These are phyloP conservation scores for Karstenula rhodostoma DNA, from an alignment of 2,329 filamentous ascomycete species.

Conservation along the genomic window DNA sequence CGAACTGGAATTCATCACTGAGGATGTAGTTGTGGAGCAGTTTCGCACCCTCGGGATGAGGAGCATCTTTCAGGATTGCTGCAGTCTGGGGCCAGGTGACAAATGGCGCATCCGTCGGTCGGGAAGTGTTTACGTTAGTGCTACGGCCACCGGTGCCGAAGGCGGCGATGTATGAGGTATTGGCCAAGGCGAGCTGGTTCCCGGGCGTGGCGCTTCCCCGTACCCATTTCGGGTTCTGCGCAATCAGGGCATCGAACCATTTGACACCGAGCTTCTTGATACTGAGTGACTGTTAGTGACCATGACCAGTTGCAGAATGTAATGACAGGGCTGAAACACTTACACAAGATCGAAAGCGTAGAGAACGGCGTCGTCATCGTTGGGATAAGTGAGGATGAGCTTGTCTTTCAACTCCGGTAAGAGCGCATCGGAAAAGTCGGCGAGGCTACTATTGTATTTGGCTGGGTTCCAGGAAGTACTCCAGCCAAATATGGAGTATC, in stretches of 20 bases:
- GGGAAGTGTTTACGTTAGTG: conserved; percentile 19
- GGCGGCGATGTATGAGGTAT: conserved; percentile 27
- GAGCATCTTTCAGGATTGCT: conserved; percentile 59
- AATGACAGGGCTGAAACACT: conserved; percentile 8
- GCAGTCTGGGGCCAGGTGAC: conserved; percentile 60
- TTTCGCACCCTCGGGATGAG: conserved; percentile 61
- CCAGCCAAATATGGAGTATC: conserved; percentile 48
- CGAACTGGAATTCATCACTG: conserved; percentile 51
- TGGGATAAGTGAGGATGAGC: conserved; percentile 64
- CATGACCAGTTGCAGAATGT: background rate
- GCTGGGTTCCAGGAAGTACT: conserved; percentile 51
- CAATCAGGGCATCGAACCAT: conserved; percentile 59
- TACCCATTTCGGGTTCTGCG: conserved; percentile 63
- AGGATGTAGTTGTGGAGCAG: conserved; percentile 59
- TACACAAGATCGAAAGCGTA: conserved; percentile 60
- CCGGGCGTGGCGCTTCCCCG: conserved; percentile 58
- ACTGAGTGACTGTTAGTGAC: conserved; percentile 12
- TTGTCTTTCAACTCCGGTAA: conserved; percentile 63
- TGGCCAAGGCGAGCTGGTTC: conserved; percentile 42
- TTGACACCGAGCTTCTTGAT: conserved; percentile 50
- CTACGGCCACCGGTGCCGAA: conserved; percentile 24
- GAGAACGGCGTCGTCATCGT: conserved; percentile 65
- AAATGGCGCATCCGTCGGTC: conserved; percentile 53
- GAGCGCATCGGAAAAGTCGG: conserved; percentile 55
- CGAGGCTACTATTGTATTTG: conserved; percentile 40